Conservation (phyloP, 139 green algal genomes). For the Auxenochlorella pyrenoidosa region DNA sequence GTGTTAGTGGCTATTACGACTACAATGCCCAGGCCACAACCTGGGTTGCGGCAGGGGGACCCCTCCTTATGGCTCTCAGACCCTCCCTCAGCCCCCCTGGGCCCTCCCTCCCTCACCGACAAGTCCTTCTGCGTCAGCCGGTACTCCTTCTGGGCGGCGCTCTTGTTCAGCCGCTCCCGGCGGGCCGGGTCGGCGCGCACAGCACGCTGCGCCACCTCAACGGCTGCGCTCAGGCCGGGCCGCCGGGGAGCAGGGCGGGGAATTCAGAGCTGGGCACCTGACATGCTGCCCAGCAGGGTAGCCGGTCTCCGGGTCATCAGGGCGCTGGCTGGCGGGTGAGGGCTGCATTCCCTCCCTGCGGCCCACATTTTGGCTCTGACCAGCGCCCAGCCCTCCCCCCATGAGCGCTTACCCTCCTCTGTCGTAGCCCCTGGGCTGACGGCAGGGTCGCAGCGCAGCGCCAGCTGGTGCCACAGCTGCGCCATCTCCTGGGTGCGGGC, state of each 20-base stretch:
- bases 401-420: background rate
- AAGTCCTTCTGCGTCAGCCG: background rate
- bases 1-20: no score
- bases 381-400: background rate
- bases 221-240: background rate
- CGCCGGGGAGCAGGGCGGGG: no score
- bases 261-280: no score
- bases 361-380: no score
- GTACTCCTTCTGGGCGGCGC: background rate
- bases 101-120: background rate
- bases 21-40: no score
- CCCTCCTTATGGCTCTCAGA: no score
- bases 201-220: background rate
- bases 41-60: no score
- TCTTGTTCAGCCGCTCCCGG: background rate
- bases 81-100: no score
- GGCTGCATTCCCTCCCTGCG: no score
- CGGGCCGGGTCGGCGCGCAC: background rate
- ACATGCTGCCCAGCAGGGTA: no score
- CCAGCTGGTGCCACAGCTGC: conserved; percentile 11
- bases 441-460: background rate
- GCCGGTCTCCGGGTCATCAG: no score
- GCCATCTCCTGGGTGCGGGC: background rate
- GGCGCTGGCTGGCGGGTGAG: no score
- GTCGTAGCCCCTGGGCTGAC: background rate